phyloP scores from a whole-genome alignment of 2,329 filamentous ascomycete species.

The Amauroascus verrucosus region DNA sequence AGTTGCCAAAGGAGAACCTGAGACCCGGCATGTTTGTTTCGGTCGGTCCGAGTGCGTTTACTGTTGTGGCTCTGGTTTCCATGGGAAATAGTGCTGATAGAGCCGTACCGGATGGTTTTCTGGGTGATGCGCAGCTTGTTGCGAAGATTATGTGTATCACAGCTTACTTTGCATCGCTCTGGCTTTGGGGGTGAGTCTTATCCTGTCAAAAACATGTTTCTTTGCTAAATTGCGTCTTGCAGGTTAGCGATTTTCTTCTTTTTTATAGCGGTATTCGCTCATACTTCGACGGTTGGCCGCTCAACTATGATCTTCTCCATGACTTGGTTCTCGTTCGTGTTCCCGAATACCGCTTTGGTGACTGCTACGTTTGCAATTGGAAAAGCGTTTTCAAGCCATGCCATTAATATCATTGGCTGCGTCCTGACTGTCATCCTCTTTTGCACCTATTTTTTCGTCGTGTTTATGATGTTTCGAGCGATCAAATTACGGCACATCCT shows the following conservation, averaged over 20 bases:
- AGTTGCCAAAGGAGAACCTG: constrained; percentile 63
- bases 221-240: background rate
- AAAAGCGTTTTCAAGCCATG: constrained; percentile 47
- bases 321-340: constrained; percentile 78
- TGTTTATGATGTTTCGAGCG: constrained; percentile 60
- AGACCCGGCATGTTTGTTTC: constrained; percentile 79
- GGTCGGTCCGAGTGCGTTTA: constrained; percentile 65
- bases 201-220: background rate
- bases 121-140: constrained; percentile 47
- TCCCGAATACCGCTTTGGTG: constrained; percentile 65
- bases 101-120: constrained; percentile 44
- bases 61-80: constrained; percentile 49
- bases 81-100: constrained; percentile 46
- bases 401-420: constrained; percentile 57
- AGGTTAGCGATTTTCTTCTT: constrained; percentile 75
- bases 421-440: constrained; percentile 57
- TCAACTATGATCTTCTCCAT: constrained; percentile 64
- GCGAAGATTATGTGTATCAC: constrained; percentile 46
- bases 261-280: constrained; percentile 63
- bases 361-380: constrained; percentile 65
- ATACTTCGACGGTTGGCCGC: constrained; percentile 55
- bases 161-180: constrained; percentile 57
- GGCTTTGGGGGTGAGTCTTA: constrained; percentile 57
- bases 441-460: constrained; percentile 58
- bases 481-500: constrained; percentile 57